Conservation (phyloP, 805 yeast species). For the Alloascoidea hylecoeti region DNA sequence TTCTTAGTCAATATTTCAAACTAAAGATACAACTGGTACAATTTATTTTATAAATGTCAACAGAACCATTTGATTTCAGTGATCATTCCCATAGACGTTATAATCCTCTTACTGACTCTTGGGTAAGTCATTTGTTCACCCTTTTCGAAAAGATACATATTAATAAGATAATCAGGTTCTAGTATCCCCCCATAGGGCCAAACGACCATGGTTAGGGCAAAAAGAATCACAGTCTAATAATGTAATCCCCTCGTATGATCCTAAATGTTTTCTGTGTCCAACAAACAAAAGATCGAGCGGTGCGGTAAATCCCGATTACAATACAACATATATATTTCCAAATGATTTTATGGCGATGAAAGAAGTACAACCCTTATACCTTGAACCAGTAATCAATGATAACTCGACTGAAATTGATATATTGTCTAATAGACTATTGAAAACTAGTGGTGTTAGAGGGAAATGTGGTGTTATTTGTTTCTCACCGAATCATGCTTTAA, state of each 20-base stretch:
- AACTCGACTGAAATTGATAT: slow-evolving; percentile 17
- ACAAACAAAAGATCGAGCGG: slow-evolving; percentile 56
- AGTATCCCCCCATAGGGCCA: slow-evolving; percentile 66
- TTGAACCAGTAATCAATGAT: slow-evolving; percentile 7
- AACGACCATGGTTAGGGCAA: slow-evolving; percentile 75
- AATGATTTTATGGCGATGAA: slow-evolving; percentile 65
- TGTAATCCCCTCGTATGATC: slow-evolving; percentile 40
- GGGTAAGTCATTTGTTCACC: slow-evolving; percentile 18
- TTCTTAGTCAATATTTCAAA: too few species aligned
- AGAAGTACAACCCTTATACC: slow-evolving; percentile 35
- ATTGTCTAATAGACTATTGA: slow-evolving; percentile 33
- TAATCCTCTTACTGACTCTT: slow-evolving; percentile 55
- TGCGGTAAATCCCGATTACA: slow-evolving; percentile 40
- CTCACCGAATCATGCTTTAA: slow-evolving; percentile 52
- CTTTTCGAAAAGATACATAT: neutral
- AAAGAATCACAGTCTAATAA: slow-evolving; percentile 32
- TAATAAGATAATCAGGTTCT: slow-evolving; percentile 18
- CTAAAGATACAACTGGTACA: too few species aligned
- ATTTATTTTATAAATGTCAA: too few species aligned
- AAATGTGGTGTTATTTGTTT: slow-evolving; percentile 62
- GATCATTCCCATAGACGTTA: slow-evolving; percentile 55
- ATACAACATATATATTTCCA: slow-evolving; percentile 41
- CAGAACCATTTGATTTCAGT: slow-evolving; percentile 37
- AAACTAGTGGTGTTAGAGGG: slow-evolving; percentile 47
- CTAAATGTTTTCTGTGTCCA: slow-evolving; percentile 60